phyloP scores from a whole-genome alignment of 2,329 filamentous ascomycete species.

The Trichoderma endophyticum region DNA sequence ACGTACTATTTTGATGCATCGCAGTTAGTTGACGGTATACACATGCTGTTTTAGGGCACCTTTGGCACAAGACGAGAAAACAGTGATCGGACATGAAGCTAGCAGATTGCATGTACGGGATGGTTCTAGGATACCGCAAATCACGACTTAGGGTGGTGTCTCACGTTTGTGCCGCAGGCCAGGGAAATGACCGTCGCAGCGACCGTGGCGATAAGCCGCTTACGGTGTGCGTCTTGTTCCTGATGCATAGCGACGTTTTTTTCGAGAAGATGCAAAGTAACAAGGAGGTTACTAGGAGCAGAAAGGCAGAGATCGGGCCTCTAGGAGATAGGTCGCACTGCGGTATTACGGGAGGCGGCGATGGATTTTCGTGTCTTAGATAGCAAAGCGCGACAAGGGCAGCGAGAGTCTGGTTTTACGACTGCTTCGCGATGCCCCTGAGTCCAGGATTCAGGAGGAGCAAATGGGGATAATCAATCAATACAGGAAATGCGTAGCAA shows the following conservation, averaged over 20 bases:
- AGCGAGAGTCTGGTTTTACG: background rate
- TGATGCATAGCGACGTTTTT: conserved; percentile 10
- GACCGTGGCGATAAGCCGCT: conserved; percentile 74
- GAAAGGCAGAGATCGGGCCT: background rate
- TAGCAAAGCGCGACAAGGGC: conserved; percentile 3
- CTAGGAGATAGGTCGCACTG: background rate
- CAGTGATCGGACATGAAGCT: background rate
- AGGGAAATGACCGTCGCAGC: conserved; percentile 82
- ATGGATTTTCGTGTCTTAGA: background rate
- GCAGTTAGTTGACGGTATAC: conserved; percentile 1
- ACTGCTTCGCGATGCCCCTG: background rate
- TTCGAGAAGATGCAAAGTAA: background rate
- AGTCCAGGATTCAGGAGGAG: background rate
- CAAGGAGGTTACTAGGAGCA: background rate
- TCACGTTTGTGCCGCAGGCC: conserved; percentile 88
- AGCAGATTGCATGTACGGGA: background rate
- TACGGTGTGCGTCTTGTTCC: conserved; percentile 11
- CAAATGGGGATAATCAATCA: background rate
- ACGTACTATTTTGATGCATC: conserved; percentile 65
- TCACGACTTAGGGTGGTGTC: conserved; percentile 25
- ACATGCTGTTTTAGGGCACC: background rate
- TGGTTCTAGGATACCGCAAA: background rate
- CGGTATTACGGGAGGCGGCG: background rate
- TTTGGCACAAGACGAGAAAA: background rate
- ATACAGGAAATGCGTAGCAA: background rate